Base-by-base conservation (phyloP, 768 basidiomycete species). In the Xerocomellus intermedius region DNA sequence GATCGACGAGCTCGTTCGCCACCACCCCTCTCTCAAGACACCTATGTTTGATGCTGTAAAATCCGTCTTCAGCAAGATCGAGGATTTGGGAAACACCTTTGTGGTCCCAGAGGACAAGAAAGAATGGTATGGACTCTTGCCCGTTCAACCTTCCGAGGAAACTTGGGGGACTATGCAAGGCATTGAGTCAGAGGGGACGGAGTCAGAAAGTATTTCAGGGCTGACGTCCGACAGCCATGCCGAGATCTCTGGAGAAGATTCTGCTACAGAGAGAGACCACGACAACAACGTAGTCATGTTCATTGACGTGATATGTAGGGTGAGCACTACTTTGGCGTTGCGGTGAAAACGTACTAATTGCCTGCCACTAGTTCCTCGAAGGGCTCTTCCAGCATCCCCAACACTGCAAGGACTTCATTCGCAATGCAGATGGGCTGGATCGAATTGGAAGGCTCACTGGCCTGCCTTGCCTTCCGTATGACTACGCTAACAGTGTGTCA, bases 1-100 rank as follows among this genome's bases (percentile, higher is more conserved):
- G 22, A 82, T 98, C 22, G 97, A 99, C 63, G 97, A 99, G 67
- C 86, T 99, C 54, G 87, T 96, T 55, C 85, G 97, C 6, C 97
- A 99, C 65, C 97, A 99, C 70, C 97, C 97, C 4, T 78, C 82
- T 2, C 77, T 99, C 44, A 96, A 93, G 69, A 69, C 80, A 2
- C 72, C 86, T 22, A 86, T 98, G 16, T 90, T 96, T 58, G 84
- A 89, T 14, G 82, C 90, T 1, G 73, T 95, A 56, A 86, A 85
- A 55, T 75, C 80, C 1, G 84, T 88, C 8, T 73, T 98, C 59
- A 74, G 78, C 56, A 83, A 80, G 69, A 85, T 97, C 33, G 87
- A 93, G 68, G 83, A 84, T 43, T 71, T 90, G 3, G 94, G 91
- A 10, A 79, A 79, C 45, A 67, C 75, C 2, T 92, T 80, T 57